Evolutionary conservation across 1,139 yeast species (phyloP).

Genomic region (Hemisphaericaspora xylofermentans): DNA sequence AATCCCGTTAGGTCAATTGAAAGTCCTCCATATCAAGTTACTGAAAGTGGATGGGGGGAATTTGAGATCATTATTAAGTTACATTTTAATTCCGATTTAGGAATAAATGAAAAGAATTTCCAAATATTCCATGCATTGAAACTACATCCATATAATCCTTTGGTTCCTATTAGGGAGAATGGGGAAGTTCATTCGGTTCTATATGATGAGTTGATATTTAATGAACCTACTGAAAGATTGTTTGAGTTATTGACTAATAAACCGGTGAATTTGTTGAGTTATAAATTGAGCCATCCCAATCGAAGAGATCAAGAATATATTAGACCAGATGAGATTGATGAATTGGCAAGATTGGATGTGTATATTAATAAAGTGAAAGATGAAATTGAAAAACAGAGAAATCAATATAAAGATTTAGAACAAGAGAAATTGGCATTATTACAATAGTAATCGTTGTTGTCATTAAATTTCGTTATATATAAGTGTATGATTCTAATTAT

Average conservation of each 20-base stretch:
- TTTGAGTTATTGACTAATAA: conserved; percentile 73
- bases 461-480: background rate
- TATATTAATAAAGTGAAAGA: conserved; percentile 63
- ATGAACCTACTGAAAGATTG: conserved; percentile 90
- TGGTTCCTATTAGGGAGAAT: conserved; percentile 36
- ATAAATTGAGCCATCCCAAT: conserved; percentile 46
- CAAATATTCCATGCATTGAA: conserved; percentile 86
- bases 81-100: conserved; percentile 66
- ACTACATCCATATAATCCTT: conserved; percentile 80
- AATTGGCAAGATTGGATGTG: conserved; percentile 67
- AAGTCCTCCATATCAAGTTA: conserved; percentile 87
- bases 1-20: conserved; percentile 83
- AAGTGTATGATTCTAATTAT: background rate
- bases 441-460: conserved; percentile 26
- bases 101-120: conserved; percentile 77
- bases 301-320: conserved; percentile 45
- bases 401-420: conserved; percentile 53
- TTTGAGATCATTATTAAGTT: conserved; percentile 88
- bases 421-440: conserved; percentile 43
- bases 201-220: conserved; percentile 90
- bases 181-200: conserved; percentile 63
- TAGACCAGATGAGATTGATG: conserved; percentile 66
- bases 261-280: conserved; percentile 76
- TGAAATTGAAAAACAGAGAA: conserved; percentile 53
- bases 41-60: conserved; percentile 99